These are phyloP conservation scores for Yarrowia osloensis DNA, from an alignment of 805 yeast species.

Conservation along the genomic window DNA sequence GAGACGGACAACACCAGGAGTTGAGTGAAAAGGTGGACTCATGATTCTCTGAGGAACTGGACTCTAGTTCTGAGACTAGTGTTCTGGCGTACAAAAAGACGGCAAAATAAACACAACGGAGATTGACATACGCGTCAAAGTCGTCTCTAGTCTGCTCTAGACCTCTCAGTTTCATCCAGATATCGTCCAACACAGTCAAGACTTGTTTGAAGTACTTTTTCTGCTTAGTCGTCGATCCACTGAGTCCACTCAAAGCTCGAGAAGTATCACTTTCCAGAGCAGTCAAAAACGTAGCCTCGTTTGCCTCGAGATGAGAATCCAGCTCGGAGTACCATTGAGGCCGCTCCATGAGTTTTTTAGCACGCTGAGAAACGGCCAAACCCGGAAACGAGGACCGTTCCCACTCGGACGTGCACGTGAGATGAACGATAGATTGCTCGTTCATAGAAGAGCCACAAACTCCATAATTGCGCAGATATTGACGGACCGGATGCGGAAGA, in stretches of 20 bases:
- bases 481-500: neutral
- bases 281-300: neutral
- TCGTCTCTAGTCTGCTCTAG: neutral
- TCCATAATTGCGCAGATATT: conserved; percentile 11
- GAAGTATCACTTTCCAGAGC: neutral
- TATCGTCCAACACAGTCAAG: neutral
- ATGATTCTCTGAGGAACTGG: too few species aligned
- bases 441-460: neutral
- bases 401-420: conserved; percentile 18
- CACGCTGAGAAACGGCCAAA: neutral
- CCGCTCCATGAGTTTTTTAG: conserved; percentile 9
- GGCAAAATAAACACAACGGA: conserved; percentile 7
- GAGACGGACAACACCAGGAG: conserved; percentile 6
- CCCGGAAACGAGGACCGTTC: conserved; percentile 8
- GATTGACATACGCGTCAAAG: conserved; percentile 8
- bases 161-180: neutral
- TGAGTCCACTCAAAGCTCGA: neutral
- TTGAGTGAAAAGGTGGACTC: neutral
- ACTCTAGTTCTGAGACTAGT: neutral
- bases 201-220: conserved; percentile 5
- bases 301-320: neutral
- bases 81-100: conserved; percentile 7
- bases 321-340: neutral
- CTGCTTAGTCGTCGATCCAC: neutral
- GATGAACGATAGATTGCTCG: conserved; percentile 8